Evolutionary conservation across 345 rosid genomes (phyloP).

Genomic region (Moricandia arvensis): DNA sequence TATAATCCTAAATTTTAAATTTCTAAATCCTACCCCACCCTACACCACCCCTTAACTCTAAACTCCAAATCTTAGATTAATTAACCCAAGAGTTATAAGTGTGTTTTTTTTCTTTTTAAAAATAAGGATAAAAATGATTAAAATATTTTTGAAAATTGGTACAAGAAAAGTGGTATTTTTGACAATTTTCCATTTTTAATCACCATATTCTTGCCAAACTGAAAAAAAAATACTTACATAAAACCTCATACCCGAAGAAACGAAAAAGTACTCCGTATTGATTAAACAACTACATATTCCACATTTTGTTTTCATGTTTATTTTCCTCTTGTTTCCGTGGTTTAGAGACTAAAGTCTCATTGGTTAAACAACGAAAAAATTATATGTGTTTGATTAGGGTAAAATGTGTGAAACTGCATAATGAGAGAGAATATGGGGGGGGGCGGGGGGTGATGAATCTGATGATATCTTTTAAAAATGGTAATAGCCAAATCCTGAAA

Average conservation of each 20-base stretch:
- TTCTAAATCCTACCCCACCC: too few relatives aligned
- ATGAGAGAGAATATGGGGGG: not conserved
- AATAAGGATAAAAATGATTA: too few relatives aligned
- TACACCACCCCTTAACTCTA: too few relatives aligned
- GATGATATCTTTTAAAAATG: not conserved
- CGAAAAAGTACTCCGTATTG: not conserved
- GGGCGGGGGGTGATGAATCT: too few relatives aligned
- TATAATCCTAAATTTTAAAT: too few relatives aligned
- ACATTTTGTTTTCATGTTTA: not conserved
- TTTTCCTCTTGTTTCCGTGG: not conserved
- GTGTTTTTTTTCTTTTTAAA: too few relatives aligned
- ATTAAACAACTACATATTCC: not conserved
- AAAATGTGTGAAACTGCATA: slow-evolving; percentile 1
- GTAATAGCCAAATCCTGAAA: not conserved
- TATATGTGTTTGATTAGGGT: not conserved
- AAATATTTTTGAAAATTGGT: too few relatives aligned
- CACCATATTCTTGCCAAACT: not conserved
- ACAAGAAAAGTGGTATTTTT: too few relatives aligned
- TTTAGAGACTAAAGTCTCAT: not conserved
- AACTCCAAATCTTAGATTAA: not conserved
- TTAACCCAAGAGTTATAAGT: too few relatives aligned
- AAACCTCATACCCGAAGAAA: not conserved
- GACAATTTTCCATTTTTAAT: not conserved
- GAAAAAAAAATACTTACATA: not conserved
- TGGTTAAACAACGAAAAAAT: slow-evolving; percentile 1